These are phyloP conservation scores for Nitzschia palea DNA, from an alignment of 108 stramenopile species.

Conservation along the genomic window DNA sequence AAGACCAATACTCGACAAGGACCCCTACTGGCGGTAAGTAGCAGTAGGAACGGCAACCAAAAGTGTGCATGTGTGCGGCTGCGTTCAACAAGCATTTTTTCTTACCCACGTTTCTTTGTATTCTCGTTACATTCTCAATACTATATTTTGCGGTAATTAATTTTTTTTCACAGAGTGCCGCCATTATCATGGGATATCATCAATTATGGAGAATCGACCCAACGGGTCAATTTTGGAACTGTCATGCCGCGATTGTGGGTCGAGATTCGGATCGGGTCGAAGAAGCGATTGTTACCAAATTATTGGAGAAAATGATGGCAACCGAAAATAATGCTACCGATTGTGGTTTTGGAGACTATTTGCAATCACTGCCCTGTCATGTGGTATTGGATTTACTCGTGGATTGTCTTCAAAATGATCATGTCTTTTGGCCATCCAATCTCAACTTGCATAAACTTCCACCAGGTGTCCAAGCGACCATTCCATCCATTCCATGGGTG, in stretches of 20 bases:
- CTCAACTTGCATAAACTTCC: background rate
- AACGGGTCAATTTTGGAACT: constrained; percentile 83
- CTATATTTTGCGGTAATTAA: no score
- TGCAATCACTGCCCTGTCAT: constrained; percentile 6
- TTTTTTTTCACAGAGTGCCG: constrained; percentile 51
- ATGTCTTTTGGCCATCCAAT: background rate
- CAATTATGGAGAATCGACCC: constrained; percentile 78
- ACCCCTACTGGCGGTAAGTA: constrained; percentile 6
- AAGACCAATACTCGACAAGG: constrained; percentile 10
- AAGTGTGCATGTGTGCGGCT: background rate
- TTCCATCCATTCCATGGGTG: constrained; percentile 11
- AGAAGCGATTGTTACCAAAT: constrained; percentile 4
- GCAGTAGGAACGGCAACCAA: no score
- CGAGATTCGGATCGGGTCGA: constrained; percentile 46
- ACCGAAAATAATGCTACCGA: background rate
- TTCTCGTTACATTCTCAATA: no score
- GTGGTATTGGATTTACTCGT: constrained; percentile 8
- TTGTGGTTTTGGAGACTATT: background rate
- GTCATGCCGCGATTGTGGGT: constrained; percentile 63
- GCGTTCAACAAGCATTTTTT: constrained; percentile 2
- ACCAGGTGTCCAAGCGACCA: background rate
- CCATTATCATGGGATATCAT: constrained; percentile 48
- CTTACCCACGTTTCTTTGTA: background rate
- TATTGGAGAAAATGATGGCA: background rate
- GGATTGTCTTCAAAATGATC: constrained; percentile 12